Evolutionary conservation across 768 basidiomycete species (phyloP).

Genomic region (Kwoniella dejecticola): DNA sequence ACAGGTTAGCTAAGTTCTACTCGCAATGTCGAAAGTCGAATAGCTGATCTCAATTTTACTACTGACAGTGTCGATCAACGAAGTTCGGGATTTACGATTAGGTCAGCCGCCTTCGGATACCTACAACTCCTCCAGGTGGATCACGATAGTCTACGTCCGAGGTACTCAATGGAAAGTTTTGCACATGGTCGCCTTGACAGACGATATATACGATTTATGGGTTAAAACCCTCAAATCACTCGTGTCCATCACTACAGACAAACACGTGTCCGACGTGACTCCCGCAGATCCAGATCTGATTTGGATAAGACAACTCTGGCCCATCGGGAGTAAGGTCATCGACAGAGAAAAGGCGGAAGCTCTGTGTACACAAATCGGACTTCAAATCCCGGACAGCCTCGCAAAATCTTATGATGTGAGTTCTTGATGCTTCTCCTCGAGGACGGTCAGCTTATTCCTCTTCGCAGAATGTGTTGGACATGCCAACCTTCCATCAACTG

Average conservation of each 20-base stretch:
- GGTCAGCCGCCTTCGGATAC: slow-evolving; percentile 62
- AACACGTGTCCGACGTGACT: slow-evolving; percentile 36
- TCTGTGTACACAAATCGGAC: slow-evolving; percentile 38
- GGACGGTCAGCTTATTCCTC: not conserved
- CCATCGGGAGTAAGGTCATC: slow-evolving; percentile 38
- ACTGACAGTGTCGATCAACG: slow-evolving; percentile 73
- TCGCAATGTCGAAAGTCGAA: not conserved
- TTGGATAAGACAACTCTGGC: slow-evolving; percentile 51
- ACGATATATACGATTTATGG: slow-evolving; percentile 67
- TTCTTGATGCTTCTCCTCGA: too few relatives aligned
- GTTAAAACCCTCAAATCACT: slow-evolving; percentile 67
- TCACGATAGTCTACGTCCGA: slow-evolving; percentile 76
- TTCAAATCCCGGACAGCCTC: slow-evolving; percentile 29
- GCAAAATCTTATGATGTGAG: slow-evolving; percentile 16
- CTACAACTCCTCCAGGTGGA: slow-evolving; percentile 70
- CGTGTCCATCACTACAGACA: slow-evolving; percentile 42
- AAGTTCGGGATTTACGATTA: slow-evolving; percentile 81
- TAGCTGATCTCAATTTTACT: not conserved
- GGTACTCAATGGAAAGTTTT: slow-evolving; percentile 69
- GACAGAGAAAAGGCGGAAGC: slow-evolving; percentile 39
- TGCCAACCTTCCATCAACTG: slow-evolving; percentile 71
- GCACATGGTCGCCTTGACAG: slow-evolving; percentile 74
- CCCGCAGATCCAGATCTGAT: slow-evolving; percentile 45
- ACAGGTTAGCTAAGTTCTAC: slow-evolving; percentile 6
- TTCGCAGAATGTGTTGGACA: slow-evolving; percentile 1